Evolutionary conservation across 2,329 filamentous ascomycete species (phyloP).

Genomic region (Coccinonectria pachysandricola): DNA sequence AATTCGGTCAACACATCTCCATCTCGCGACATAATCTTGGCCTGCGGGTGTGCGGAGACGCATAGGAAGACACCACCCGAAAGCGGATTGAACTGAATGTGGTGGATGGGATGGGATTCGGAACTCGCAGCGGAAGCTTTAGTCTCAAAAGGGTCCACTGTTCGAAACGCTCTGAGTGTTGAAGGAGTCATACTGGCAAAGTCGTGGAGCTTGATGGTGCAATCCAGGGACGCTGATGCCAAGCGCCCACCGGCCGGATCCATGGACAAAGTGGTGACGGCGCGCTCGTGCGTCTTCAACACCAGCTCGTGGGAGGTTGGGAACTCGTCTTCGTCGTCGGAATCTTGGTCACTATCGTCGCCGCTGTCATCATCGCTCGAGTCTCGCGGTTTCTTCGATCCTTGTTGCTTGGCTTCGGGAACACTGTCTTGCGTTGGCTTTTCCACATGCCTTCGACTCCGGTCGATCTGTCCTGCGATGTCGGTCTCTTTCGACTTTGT

Average conservation of each 20-base stretch:
- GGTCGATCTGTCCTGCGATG: conserved; percentile 70
- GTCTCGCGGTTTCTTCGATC: conserved; percentile 25
- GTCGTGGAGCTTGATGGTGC: conserved; percentile 85
- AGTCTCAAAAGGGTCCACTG: conserved; percentile 72
- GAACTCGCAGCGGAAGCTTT: conserved; percentile 57
- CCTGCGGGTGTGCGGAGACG: conserved; percentile 79
- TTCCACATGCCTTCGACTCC: conserved; percentile 51
- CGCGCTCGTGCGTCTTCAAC: conserved; percentile 82
- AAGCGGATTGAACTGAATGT: conserved; percentile 75
- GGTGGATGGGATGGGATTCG: conserved; percentile 82
- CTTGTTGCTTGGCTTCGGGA: conserved; percentile 8
- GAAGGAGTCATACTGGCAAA: conserved; percentile 93
- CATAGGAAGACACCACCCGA: conserved; percentile 76
- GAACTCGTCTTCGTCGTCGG: conserved; percentile 74
- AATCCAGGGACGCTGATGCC: conserved; percentile 85
- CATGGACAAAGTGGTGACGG: conserved; percentile 73
- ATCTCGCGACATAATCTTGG: conserved; percentile 80
- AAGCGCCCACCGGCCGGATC: conserved; percentile 79
- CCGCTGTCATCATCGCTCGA: conserved; percentile 38
- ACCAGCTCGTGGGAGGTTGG: conserved; percentile 89
- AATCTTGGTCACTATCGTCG: conserved; percentile 48
- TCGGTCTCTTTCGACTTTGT: conserved; percentile 67
- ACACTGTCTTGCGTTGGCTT: conserved; percentile 3
- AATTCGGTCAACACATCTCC: conserved; percentile 81
- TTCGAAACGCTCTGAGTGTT: conserved; percentile 87